Base-by-base conservation (phyloP, 2,329 filamentous ascomycete genomes). In the Fusarium hainanense region DNA sequence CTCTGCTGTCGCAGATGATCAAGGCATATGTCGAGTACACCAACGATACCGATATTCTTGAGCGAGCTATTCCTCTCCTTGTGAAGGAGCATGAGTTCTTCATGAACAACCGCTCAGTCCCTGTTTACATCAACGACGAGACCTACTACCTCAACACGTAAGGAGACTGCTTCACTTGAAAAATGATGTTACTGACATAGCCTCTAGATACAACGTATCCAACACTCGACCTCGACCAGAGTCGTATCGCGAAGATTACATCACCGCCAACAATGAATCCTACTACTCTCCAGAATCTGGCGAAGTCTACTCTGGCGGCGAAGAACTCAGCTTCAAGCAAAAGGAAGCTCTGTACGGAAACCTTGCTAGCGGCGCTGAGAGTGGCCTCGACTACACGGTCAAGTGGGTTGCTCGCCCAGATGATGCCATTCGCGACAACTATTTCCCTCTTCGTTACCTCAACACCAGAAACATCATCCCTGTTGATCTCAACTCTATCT, bases 201-300 rank as follows among this genome's bases (percentile, higher is more conserved):
- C 8, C 0, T n/a, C 1, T 28, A 76, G 85, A 43, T 89, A 91
- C 73, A 83, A 83, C 4, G 90, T 91, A 9, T 77, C 80, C 14
- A 92, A 92, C 76, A 91, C 85, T 3, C 86, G 90, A 71, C 90
- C 90, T 3, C 85, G 90, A 3, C 90, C 90, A 3, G 90, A 92
- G 76, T 90, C 88, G 0, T 92, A 86, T 77, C 82, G 84, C 25
- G 89, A 92, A 71, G 90, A 92, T 76, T 91, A 87, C 72, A 77
- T 84, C 30, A 90, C 88, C 1, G 89, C 88, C n/a, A 90, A 84
- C 74, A 92, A 92, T 74, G 71, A 78, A 28, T 90, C 89, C 0
- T 92, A 90, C 79, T 89, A 88, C 74, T 83, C 88, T 14, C 72
- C 78, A 7, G 49, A 52, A 11, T 84, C 85, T 3, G 89, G 89